A percentile compares a stretch with the other conserved stretches of the same genome.
Evolutionary conservation across 345 rosid genomes (phyloP).

Genomic region (Gossypium raimondii): DNA sequence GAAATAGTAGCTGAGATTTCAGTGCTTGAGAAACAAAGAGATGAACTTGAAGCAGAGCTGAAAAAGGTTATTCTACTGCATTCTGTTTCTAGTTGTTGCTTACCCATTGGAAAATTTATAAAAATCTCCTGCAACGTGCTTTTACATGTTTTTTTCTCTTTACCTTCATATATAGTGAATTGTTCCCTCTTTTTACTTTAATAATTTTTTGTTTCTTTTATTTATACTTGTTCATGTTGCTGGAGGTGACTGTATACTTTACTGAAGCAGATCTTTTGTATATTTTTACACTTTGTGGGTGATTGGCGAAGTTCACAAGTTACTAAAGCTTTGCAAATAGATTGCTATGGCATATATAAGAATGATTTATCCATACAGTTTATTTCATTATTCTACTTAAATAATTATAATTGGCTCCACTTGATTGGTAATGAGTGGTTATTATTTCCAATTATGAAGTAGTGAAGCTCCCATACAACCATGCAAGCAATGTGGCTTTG

Average conservation of each 20-base stretch:
- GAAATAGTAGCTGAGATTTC: constrained; percentile 77
- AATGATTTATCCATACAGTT: not conserved
- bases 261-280: not conserved
- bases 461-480: not conserved
- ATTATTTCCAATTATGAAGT: not conserved
- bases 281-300: not conserved
- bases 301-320: not conserved
- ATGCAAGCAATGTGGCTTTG: not conserved
- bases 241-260: not conserved
- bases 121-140: not conserved
- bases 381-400: not conserved
- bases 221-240: not conserved
- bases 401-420: not conserved
- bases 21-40: constrained; percentile 73
- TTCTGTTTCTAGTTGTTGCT: not conserved
- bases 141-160: not conserved
- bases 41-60: constrained; percentile 86
- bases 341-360: not conserved
- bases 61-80: constrained; percentile 49
- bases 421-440: not conserved
- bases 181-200: not conserved
- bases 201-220: not conserved
- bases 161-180: not conserved
- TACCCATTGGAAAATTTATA: not conserved
- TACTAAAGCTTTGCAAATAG: not conserved